Evolutionary conservation across 2,329 filamentous ascomycete genomes (phyloP).

Genomic region (Xylaria polymorpha): DNA sequence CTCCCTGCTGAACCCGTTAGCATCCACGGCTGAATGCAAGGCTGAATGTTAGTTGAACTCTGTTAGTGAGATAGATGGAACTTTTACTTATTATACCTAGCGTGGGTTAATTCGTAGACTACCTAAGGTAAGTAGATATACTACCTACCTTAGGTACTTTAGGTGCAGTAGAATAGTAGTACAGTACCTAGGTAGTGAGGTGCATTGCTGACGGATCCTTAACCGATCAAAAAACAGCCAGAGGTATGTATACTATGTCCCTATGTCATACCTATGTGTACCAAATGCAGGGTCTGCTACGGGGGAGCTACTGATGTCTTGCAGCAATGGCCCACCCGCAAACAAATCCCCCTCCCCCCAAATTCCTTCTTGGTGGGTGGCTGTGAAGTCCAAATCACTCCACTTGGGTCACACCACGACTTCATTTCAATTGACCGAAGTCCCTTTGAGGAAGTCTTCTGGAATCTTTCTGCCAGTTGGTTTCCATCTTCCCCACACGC

Average conservation of each 20-base stretch:
- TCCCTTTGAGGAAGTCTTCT: constrained; percentile 28
- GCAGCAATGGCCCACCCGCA: constrained; percentile 1
- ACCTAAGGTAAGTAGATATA: not conserved
- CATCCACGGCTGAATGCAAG: constrained; percentile 31
- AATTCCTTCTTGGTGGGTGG: constrained; percentile 17
- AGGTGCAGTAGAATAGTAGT: not conserved
- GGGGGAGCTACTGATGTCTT: not conserved
- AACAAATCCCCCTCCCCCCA: not conserved
- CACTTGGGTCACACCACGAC: constrained; percentile 14
- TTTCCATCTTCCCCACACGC: constrained; percentile 14
- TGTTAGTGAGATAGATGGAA: not conserved
- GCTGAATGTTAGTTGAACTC: constrained; percentile 25
- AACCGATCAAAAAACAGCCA: not conserved
- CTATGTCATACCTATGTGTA: no score
- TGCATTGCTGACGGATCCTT: not conserved
- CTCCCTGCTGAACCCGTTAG: constrained; percentile 2
- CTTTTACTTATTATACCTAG: not conserved
- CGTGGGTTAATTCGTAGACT: not conserved
- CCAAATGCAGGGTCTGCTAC: not conserved
- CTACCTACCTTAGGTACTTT: no score
- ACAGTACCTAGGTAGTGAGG: not conserved
- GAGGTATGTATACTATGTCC: no score
- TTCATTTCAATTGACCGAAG: not conserved
- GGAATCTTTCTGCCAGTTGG: not conserved
- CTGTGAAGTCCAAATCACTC: constrained; percentile 25